Evolutionary conservation across 2,329 filamentous ascomycete genomes (phyloP), one percentile per base, ranked within the genome.

Genomic region (Cadophora sp.): DNA sequence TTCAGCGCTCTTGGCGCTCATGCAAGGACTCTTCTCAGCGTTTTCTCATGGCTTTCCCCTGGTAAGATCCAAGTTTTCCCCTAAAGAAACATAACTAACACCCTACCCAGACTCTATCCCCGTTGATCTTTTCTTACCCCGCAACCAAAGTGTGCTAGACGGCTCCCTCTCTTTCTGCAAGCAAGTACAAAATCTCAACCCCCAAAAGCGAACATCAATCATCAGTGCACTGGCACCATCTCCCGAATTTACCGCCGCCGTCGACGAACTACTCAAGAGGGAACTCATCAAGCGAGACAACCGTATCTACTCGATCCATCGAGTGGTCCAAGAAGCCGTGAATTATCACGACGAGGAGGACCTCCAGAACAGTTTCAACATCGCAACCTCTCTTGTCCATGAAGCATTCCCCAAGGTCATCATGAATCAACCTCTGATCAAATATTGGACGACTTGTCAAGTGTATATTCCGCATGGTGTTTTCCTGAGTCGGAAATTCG

Each of bases 241-340:
- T 1, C 53, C 59, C 2, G 45, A 47, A 24, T 62, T 72, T 22
- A 51, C 62, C 11, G 41, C 20, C 13, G 67, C 72, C 11, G 64
- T 72, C 39, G 60, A 68, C 9, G 68, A 73, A 45, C 50, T 73
- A 8, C 6, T 67, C 1, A 36, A 61, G 3, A 53, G 59, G n/a
- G 67, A 70, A 39, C 59, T 73, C 18, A 70, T 73, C 62, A 72
- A 62, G 16, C 55, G 68, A 55, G 72, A 73, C 43, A 65, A 65
- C 1, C 58, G 72, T 50, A 61, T 58, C 11, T 20, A 69, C 4
- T 71, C 36, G 22, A 66, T 62, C 13, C 71, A 73, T 68, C 68
- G 72, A 48, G 71, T 68, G 1, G 70, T 73, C 13, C 72, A 73
- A 58, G 72, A 73, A 59, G 72, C 72, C 1, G 69, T 68, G 58